These are phyloP conservation scores for Coemansia sp. DNA, from an alignment of 192 early-diverging fungal genomes.

Conservation along the genomic window DNA sequence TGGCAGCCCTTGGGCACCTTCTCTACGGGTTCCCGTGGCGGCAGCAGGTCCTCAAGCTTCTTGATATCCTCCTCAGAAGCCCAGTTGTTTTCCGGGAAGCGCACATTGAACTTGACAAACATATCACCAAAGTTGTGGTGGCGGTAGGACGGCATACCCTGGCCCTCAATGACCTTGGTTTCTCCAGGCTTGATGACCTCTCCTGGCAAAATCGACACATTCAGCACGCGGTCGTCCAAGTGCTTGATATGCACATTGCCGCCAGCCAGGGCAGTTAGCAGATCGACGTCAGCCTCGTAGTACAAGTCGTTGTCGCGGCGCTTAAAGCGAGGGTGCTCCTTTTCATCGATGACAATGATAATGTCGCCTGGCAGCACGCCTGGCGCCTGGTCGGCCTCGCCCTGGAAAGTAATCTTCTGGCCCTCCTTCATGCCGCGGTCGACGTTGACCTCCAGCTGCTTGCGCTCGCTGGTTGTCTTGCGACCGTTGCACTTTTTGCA, in stretches of 20 bases:
- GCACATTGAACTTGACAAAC: slow-evolving; percentile 88
- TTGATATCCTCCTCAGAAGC: slow-evolving; percentile 65
- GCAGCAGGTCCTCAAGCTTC: slow-evolving; percentile 79
- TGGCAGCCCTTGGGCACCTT: slow-evolving; percentile 55
- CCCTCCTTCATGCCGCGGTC: slow-evolving; percentile 98
- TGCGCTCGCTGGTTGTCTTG: slow-evolving; percentile 84
- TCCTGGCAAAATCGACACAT: slow-evolving; percentile 88
- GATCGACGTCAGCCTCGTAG: slow-evolving; percentile 89
- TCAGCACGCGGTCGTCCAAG: slow-evolving; percentile 85
- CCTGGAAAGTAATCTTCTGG: slow-evolving; percentile 90
- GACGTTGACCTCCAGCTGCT: slow-evolving; percentile 97
- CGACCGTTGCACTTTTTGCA: slow-evolving; percentile 90
- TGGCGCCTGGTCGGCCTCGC: slow-evolving; percentile 96
- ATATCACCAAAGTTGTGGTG: slow-evolving; percentile 88
- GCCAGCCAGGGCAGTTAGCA: slow-evolving; percentile 92
- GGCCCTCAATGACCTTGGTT: slow-evolving; percentile 77
- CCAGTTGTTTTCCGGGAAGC: slow-evolving; percentile 90
- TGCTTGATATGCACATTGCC: slow-evolving; percentile 90
- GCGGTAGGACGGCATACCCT: slow-evolving; percentile 96
- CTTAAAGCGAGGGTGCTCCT: slow-evolving; percentile 89
- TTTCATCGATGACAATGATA: slow-evolving; percentile 94
- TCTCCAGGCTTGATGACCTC: slow-evolving; percentile 94
- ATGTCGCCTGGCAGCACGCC: slow-evolving; percentile 95
- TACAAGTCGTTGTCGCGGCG: slow-evolving; percentile 91
- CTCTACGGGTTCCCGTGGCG: slow-evolving; percentile 63